Base-by-base conservation (phyloP, 345 rosid species). In the Hibiscus tridactylites region DNA sequence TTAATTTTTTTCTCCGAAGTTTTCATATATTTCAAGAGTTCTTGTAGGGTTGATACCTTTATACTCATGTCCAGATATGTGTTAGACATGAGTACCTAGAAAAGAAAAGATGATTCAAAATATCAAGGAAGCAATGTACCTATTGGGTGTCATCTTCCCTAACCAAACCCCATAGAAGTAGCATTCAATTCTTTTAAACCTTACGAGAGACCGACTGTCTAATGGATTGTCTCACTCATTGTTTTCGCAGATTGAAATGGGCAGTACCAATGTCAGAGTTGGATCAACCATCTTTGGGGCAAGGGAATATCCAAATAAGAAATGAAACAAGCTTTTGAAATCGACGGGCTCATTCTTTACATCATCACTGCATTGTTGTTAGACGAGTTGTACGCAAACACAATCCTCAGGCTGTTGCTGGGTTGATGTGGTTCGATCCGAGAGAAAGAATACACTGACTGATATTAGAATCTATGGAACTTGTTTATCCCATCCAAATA, bases 281-380 rank as follows among this genome's bases (percentile, higher is more conserved):
- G 98, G 99, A 70, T 95, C 98, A 3, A 89, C 90, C 0, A 87
- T 95, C 71, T 95, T 95, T 42, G 98, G 98, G 64, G 83, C 96
- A 5, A 89, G 98, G 83, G 98, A 92, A 83, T 90, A 92, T 82
- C 83, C 89, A 0, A 87, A 88, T 77, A 90, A 90, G 63, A 80
- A 78, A 1, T 82, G 75, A 74, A 72, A 46, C 63, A 12, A 60
- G 58, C 9, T 39, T 12, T 33, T 6, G 5, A 19, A 16, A 31
- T 47, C n/a, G 3, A 1, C 8, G 1, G 46, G 33, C 61, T 16
- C 26, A 1, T 42, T 54, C 53, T 37, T 10, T 17, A 15, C 0
- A 19, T 66, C 49, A 9, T 39, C 37, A n/a, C 0, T 59, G 24
- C 13, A n/a, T 54, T 50, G n/a, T 12, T 37, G 5, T 65, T 37